Evolutionary conservation across 2,329 filamentous ascomycete species (phyloP).

Genomic region (Colletotrichum sp.): DNA sequence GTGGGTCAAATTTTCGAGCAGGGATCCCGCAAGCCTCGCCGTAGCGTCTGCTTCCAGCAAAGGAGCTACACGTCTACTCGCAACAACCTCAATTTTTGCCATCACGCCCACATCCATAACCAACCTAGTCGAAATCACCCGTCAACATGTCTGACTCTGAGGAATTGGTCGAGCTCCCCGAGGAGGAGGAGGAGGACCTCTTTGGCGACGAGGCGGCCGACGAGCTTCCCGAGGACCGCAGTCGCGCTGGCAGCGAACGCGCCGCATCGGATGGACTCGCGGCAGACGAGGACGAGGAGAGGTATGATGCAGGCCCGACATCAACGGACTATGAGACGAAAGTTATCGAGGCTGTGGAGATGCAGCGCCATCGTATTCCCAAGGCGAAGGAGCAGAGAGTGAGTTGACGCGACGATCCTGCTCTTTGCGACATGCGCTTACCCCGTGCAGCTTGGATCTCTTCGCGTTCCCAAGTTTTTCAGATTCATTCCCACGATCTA

Average conservation of each 20-base stretch:
- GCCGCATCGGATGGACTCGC: constrained; percentile 55
- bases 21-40: constrained; percentile 15
- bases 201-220: constrained; percentile 64
- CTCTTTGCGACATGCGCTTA: background rate
- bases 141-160: constrained; percentile 61
- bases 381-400: constrained; percentile 75
- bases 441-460: constrained; percentile 64
- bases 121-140: background rate
- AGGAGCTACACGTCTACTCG: background rate
- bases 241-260: constrained; percentile 66
- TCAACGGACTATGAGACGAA: constrained; percentile 46
- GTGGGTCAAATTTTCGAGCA: constrained; percentile 8
- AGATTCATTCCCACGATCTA: constrained; percentile 72
- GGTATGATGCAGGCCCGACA: constrained; percentile 45
- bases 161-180: constrained; percentile 52
- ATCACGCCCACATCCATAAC: background rate
- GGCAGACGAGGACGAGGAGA: constrained; percentile 46
- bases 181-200: constrained; percentile 64
- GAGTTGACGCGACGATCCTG: constrained; percentile 29
- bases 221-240: constrained; percentile 64
- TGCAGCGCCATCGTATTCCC: constrained; percentile 73
- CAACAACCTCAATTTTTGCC: background rate
- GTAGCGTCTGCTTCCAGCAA: background rate
- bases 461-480: constrained; percentile 77
- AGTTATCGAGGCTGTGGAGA: constrained; percentile 66